These are phyloP conservation scores for Diaporthe longicolla DNA, from an alignment of 2,329 filamentous ascomycete species.

Conservation along the genomic window DNA sequence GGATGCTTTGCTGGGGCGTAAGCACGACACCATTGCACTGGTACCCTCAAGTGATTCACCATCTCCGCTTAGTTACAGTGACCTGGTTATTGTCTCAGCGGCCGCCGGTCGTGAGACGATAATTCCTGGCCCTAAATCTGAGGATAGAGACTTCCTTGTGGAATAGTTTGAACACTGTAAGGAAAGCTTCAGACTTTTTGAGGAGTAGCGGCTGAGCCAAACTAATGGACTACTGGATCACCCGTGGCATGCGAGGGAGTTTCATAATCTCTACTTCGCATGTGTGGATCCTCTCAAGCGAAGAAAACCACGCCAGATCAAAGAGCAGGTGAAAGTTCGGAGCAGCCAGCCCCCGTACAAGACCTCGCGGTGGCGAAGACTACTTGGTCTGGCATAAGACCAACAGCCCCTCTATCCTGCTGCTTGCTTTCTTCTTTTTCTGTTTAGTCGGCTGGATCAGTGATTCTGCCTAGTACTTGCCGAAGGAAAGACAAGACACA, in stretches of 20 bases:
- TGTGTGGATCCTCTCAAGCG: neutral
- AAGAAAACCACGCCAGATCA: neutral
- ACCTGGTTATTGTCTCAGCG: neutral
- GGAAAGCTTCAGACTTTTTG: no score
- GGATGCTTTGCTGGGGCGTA: neutral
- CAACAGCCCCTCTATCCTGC: no score
- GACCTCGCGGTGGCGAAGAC: no score
- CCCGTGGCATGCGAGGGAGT: neutral
- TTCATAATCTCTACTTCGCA: neutral
- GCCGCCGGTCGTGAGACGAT: neutral
- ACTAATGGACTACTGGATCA: accelerated
- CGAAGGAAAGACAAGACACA: no score
- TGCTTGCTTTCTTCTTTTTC: no score
- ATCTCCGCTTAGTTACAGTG: neutral
- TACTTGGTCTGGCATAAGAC: neutral
- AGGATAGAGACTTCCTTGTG: neutral
- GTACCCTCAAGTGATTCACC: neutral
- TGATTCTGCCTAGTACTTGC: no score
- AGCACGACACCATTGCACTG: neutral
- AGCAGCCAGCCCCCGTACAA: no score
- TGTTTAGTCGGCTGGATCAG: no score
- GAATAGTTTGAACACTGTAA: neutral
- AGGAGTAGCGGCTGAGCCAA: neutral
- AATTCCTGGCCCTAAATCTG: neutral
- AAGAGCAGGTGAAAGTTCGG: no score